These are phyloP conservation scores for Novakomyces olei DNA, from an alignment of 805 yeast genomes.

Conservation along the genomic window DNA sequence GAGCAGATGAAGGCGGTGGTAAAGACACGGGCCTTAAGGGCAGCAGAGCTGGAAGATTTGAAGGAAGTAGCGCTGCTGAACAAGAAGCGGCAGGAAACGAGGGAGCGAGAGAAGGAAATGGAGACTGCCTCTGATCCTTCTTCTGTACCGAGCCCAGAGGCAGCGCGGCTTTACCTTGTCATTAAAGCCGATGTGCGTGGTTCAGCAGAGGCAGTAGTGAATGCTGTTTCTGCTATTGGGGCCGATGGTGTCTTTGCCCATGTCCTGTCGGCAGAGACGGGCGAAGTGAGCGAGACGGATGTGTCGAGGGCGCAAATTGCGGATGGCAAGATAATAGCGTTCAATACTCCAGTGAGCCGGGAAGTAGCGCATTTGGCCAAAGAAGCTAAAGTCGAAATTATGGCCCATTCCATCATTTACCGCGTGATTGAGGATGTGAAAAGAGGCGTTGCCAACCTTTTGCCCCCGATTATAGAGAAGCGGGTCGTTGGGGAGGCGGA, in stretches of 20 bases:
- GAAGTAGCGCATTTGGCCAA: conserved; percentile 39
- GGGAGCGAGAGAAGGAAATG: conserved; percentile 24
- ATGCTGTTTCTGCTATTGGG: conserved; percentile 62
- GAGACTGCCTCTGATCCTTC: neutral
- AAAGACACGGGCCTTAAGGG: conserved; percentile 36
- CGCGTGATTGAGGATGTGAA: conserved; percentile 71
- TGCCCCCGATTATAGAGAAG: conserved; percentile 45
- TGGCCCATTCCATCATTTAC: conserved; percentile 60
- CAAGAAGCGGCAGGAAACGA: conserved; percentile 32
- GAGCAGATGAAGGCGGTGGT: conserved; percentile 29
- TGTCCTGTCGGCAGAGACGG: conserved; percentile 59
- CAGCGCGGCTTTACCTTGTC: conserved; percentile 22
- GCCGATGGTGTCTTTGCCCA: conserved; percentile 58
- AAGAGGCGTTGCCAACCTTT: conserved; percentile 30
- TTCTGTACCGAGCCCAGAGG: neutral
- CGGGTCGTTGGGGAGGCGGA: conserved; percentile 46
- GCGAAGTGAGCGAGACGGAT: conserved; percentile 47
- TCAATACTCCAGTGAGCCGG: conserved; percentile 50
- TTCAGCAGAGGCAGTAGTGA: conserved; percentile 78
- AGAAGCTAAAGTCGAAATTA: conserved; percentile 31
- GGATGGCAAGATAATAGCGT: conserved; percentile 35
- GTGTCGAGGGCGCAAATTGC: conserved; percentile 47
- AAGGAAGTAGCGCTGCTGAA: conserved; percentile 51
- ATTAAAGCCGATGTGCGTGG: conserved; percentile 86
- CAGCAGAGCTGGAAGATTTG: conserved; percentile 31